Conservation (phyloP, 2,329 filamentous ascomycete species). For the Fusarium transvaalense region DNA sequence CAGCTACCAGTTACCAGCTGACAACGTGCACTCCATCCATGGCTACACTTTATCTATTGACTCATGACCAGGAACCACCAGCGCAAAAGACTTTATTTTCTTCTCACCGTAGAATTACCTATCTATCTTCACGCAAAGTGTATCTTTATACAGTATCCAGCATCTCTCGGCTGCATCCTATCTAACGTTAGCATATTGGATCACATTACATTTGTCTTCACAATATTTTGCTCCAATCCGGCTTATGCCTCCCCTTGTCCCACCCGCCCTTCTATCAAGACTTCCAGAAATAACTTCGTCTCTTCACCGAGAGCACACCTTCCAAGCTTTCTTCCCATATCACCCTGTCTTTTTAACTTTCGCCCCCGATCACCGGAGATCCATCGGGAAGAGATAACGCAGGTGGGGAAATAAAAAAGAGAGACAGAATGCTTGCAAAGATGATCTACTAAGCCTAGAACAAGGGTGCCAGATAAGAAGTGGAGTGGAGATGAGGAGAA, state of each 20-base stretch:
- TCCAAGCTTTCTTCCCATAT: too few relatives aligned
- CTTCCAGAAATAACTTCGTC: conserved; percentile 32
- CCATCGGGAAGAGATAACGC: conserved; percentile 28
- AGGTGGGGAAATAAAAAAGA: conserved; percentile 10
- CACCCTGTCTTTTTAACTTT: not conserved
- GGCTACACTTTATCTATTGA: conserved; percentile 3
- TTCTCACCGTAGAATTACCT: conserved; percentile 22
- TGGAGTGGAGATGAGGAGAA: too few relatives aligned
- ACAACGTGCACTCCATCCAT: not conserved
- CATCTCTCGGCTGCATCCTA: not conserved
- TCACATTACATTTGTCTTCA: not conserved
- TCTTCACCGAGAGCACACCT: conserved; percentile 30
- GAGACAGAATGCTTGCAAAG: not conserved
- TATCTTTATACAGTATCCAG: not conserved
- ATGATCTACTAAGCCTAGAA: conserved; percentile 1
- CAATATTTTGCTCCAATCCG: conserved; percentile 2
- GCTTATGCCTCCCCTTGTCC: not conserved
- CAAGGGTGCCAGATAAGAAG: conserved; percentile 14
- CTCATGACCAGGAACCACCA: conserved; percentile 4
- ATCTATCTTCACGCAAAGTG: conserved; percentile 1
- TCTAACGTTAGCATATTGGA: not conserved
- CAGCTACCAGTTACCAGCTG: conserved; percentile 2
- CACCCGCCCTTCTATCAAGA: conserved; percentile 25
- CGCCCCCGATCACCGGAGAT: conserved; percentile 31
- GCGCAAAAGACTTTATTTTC: conserved; percentile 2